Base-by-base conservation (phyloP, 2,329 filamentous ascomycete genomes). In the Pyrenochaeta sp. region DNA sequence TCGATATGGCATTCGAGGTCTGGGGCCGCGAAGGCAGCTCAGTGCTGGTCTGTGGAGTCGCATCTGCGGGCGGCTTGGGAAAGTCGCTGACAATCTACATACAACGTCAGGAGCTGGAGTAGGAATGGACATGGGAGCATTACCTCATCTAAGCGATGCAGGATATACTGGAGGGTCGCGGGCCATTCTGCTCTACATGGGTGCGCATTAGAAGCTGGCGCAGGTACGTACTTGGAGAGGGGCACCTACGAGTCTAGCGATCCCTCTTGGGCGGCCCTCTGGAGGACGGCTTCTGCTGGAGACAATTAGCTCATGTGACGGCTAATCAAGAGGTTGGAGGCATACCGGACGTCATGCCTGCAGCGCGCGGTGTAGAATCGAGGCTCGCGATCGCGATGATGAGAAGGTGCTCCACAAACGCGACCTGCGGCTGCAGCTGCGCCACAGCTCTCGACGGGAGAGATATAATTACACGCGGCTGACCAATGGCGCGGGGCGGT, bases 11-110 rank as follows among this genome's bases (percentile, higher is more conserved):
- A 46, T 59, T 63, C 44, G 64, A 63, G 13, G 58, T 66, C 61
- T 60, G 65, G 32, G 59, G 66, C 37, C 55, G 61, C n/a, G 65
- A 56, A 12, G 63, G 50, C 24, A 62, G 52, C 44, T 64, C 66
- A 30, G 65, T 67, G 62, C 64, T 62, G 58, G 76, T 58, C 80
- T 78, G 64, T 78, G 80, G 57, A 75, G 78, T 66, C 73, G 64
- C 72, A 53, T 80, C 72, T 66, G 79, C 71, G 59, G 79, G 77
- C 43, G 80, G 91, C 67, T 90, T 89, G 42, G 91, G 88, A 69
- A 96, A 97, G 51, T 90, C 88, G 76, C 86, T 85, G 40, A 91
- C 86, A 66, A 93, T 94, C 91, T 96, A 59, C 32, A 37, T 12
- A 28, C 32, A 32, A 49, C n/a, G 50, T 58, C 25, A 56, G 56